These are phyloP conservation scores for Tulasnella sp. DNA, from an alignment of 768 basidiomycete species.

Conservation along the genomic window DNA sequence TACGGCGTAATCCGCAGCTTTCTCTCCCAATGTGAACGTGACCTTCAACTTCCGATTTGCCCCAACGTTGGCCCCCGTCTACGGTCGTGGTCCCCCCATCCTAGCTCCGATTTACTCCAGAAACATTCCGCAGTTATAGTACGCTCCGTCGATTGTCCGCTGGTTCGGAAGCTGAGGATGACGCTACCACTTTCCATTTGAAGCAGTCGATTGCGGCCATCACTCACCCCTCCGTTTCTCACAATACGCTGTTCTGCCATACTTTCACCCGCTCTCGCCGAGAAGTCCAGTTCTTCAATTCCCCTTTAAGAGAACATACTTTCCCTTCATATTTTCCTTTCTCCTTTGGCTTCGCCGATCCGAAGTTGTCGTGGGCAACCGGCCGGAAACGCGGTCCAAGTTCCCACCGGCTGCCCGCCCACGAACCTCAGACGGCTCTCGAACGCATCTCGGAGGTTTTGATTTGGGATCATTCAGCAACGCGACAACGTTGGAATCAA, in stretches of 20 bases:
- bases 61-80: neutral
- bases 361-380: neutral
- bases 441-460: neutral
- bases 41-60: no score
- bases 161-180: neutral
- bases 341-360: neutral
- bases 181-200: neutral
- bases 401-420: neutral
- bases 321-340: neutral
- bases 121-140: neutral
- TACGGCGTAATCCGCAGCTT: no score
- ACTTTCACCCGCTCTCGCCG: neutral
- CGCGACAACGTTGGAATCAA: neutral
- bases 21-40: no score
- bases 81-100: neutral
- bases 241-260: neutral
- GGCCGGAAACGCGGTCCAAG: neutral
- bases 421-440: neutral
- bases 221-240: neutral
- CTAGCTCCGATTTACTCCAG: neutral
- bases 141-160: neutral
- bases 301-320: neutral
- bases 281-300: neutral
- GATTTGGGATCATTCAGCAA: neutral
- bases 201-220: neutral